A percentile compares a stretch with the other conserved stretches of the same genome.
Conservation (phyloP, 371 early-diverging fungal genomes). For the Circinella minor region DNA sequence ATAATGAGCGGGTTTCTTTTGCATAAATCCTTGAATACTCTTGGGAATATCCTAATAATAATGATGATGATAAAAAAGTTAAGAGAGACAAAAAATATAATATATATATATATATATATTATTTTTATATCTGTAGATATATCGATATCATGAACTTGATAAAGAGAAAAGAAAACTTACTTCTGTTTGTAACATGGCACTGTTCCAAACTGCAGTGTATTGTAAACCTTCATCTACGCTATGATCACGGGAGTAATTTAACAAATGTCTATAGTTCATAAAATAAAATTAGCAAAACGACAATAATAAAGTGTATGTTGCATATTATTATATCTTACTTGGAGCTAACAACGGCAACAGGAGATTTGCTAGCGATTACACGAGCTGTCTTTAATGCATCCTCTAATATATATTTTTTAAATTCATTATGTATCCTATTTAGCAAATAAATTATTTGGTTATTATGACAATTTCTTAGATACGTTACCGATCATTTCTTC, state of each 20-base stretch:
- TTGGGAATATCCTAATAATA: slow-evolving; percentile 56
- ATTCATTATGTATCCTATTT: neutral
- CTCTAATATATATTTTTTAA: slow-evolving; percentile 27
- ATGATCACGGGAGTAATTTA: slow-evolving; percentile 92
- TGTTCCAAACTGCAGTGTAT: slow-evolving; percentile 90
- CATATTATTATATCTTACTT: slow-evolving; percentile 62
- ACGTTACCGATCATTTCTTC: slow-evolving; percentile 53
- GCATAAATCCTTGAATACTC: slow-evolving; percentile 59
- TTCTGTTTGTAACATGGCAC: slow-evolving; percentile 78
- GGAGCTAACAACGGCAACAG: slow-evolving; percentile 85
- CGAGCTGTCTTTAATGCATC: slow-evolving; percentile 76
- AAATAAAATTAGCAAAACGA: neutral
- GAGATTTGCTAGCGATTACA: slow-evolving; percentile 87
- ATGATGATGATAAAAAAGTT: too few relatives aligned
- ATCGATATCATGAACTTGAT: neutral
- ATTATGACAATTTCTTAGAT: neutral
- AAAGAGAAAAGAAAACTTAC: slow-evolving; percentile 23
- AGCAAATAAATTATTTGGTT: neutral
- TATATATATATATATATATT: neutral
- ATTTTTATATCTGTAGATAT: neutral
- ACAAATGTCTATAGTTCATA: slow-evolving; percentile 56
- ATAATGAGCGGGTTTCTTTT: slow-evolving; percentile 61
- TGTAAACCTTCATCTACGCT: slow-evolving; percentile 85
- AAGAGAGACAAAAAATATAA: too few relatives aligned
- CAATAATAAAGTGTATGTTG: neutral